Percentiles rank a stretch among this genome's conserved stretches.
phyloP scores from a whole-genome alignment of 176 grass and related monocot species.

The Carex cristatella region DNA sequence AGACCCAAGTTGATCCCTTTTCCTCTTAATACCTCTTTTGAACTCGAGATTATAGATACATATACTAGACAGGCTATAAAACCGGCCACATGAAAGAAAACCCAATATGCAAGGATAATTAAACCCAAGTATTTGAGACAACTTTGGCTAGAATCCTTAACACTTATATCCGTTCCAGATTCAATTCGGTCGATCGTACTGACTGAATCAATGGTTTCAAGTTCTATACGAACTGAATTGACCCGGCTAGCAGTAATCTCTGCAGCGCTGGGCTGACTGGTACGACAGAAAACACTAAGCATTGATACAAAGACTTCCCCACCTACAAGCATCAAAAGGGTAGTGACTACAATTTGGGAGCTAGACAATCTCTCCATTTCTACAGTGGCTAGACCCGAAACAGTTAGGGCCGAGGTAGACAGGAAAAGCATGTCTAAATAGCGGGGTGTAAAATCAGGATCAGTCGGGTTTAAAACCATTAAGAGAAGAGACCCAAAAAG shows the following conservation, averaged over 20 bases:
- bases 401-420: constrained; percentile 56
- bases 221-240: constrained; percentile 1
- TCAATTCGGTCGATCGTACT: background rate
- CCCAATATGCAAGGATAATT: constrained; percentile 33
- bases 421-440: constrained; percentile 58
- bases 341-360: constrained; percentile 44
- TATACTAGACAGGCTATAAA: constrained; percentile 39
- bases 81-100: constrained; percentile 24
- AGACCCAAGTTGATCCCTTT: constrained; percentile 42
- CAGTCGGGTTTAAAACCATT: constrained; percentile 36
- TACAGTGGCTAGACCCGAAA: constrained; percentile 55
- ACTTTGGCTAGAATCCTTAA: background rate
- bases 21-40: constrained; percentile 41
- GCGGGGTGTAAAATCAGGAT: constrained; percentile 1
- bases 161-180: background rate
- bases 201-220: constrained; percentile 17
- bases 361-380: constrained; percentile 68
- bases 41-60: constrained; percentile 33
- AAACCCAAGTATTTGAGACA: constrained; percentile 26
- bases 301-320: constrained; percentile 62
- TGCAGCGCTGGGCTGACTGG: background rate
- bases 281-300: constrained; percentile 26
- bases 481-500: constrained; percentile 51
- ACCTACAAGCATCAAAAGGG: constrained; percentile 64
- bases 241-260: background rate